Percentiles rank a stretch among this genome's conserved stretches.
These are phyloP conservation scores for Erodium texanum DNA, from an alignment of 441 rosid species.

Conservation along the genomic window DNA sequence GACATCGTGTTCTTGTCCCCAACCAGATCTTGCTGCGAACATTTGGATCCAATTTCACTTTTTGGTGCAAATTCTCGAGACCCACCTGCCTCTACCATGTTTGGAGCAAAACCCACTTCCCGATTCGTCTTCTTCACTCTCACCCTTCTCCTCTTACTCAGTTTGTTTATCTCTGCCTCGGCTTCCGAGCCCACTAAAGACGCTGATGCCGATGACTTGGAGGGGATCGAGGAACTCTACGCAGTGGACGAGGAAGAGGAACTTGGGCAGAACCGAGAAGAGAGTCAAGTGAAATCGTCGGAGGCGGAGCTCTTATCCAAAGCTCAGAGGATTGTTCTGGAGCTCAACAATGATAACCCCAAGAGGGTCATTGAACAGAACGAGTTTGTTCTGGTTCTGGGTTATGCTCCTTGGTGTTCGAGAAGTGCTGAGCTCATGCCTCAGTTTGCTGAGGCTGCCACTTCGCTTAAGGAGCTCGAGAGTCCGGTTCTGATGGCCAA, in stretches of 20 bases:
- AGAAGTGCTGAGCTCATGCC: slow-evolving; percentile 96
- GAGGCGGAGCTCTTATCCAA: slow-evolving; percentile 67
- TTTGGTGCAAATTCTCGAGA: slow-evolving; percentile 4
- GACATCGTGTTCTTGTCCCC: no score
- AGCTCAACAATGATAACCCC: slow-evolving; percentile 52
- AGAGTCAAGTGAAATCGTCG: slow-evolving; percentile 24
- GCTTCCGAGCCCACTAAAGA: slow-evolving; percentile 27
- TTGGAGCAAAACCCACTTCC: slow-evolving; percentile 31
- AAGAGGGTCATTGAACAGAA: slow-evolving; percentile 39
- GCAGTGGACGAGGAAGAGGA: slow-evolving; percentile 58
- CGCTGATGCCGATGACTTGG: slow-evolving; percentile 29
- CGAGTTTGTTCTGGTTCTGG: slow-evolving; percentile 61
- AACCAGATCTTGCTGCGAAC: no score
- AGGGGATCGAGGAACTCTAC: slow-evolving; percentile 47
- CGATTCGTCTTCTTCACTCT: slow-evolving; percentile 34
- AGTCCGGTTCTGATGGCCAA: slow-evolving; percentile 64
- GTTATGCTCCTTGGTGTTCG: slow-evolving; percentile 84
- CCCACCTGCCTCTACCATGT: slow-evolving; percentile 21
- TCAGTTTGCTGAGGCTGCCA: slow-evolving; percentile 80
- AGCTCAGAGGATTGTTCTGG: slow-evolving; percentile 77
- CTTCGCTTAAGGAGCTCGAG: slow-evolving; percentile 47
- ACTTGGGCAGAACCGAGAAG: slow-evolving; percentile 17
- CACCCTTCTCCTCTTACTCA: slow-evolving; percentile 32
- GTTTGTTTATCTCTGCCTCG: slow-evolving; percentile 25
- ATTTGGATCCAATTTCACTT: background rate